Evolutionary conservation across 768 basidiomycete genomes (phyloP).

Genomic region (Candolleomyces eurysporus): DNA sequence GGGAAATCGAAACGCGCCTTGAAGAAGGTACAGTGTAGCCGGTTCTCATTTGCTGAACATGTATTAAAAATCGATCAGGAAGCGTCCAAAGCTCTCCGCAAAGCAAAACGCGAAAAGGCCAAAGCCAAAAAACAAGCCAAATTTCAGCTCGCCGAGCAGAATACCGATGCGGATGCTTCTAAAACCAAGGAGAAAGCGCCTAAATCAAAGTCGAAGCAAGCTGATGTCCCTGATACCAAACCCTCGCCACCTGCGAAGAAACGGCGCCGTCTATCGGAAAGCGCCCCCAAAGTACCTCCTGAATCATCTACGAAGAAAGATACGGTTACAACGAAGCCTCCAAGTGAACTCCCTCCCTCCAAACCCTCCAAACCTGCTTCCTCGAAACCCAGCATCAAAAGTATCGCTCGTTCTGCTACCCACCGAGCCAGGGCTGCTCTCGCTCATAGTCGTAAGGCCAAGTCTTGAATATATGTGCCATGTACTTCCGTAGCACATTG

Average conservation of each 20-base stretch:
- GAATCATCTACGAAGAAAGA: not conserved
- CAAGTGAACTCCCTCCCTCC: not conserved
- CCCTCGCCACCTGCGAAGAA: conserved; percentile 20
- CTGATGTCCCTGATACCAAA: conserved; percentile 3
- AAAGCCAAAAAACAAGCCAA: conserved; percentile 30
- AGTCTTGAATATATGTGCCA: not conserved
- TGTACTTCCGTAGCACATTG: too few relatives aligned
- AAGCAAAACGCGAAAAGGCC: conserved; percentile 45
- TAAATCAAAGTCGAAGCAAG: too few relatives aligned
- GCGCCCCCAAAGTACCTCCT: not conserved
- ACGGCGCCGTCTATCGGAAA: conserved; percentile 15
- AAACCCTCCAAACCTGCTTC: conserved; percentile 3
- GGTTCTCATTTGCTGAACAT: not conserved
- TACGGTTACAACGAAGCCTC: not conserved
- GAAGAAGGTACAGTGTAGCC: conserved; percentile 49
- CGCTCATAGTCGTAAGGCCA: not conserved
- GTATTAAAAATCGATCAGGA: conserved; percentile 30
- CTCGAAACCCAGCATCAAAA: conserved; percentile 18
- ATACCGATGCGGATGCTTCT: conserved; percentile 5
- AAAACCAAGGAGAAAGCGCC: conserved; percentile 5
- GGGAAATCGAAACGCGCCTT: conserved; percentile 56
- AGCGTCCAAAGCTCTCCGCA: conserved; percentile 42
- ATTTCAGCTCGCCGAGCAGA: not conserved
- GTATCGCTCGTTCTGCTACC: conserved; percentile 36
- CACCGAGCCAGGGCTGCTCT: conserved; percentile 28